Conservation (phyloP, 176 grass and related monocot species). For the Avena sativa region DNA sequence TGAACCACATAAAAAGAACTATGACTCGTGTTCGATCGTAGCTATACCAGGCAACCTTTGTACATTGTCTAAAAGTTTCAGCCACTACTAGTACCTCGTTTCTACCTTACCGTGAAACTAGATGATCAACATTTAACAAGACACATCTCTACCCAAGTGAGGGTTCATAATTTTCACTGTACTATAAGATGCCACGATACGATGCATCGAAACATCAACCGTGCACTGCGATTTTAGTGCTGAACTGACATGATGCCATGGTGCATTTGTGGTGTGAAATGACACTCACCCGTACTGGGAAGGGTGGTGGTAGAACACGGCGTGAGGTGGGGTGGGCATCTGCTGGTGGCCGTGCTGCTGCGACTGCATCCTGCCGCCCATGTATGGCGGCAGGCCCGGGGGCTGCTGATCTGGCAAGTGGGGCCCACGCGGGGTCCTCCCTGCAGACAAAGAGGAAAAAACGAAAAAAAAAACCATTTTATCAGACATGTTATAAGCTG, state of each 20-base stretch:
- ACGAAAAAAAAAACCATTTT: constrained; percentile 1
- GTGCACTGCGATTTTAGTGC: background rate
- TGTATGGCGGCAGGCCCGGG: constrained; percentile 39
- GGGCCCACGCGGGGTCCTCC: constrained; percentile 41
- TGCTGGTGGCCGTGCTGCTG: constrained; percentile 28
- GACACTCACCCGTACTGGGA: constrained; percentile 63
- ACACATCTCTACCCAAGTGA: background rate
- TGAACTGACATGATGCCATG: background rate
- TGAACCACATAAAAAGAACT: background rate
- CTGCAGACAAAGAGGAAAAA: constrained; percentile 35
- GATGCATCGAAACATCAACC: background rate
- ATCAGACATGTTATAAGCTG: constrained; percentile 36
- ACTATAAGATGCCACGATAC: constrained; percentile 43
- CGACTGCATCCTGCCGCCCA: constrained; percentile 48
- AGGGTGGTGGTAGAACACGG: constrained; percentile 44
- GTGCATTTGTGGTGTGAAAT: background rate
- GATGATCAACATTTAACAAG: background rate
- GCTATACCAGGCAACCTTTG: constrained; percentile 24
- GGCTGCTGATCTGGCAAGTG: constrained; percentile 46
- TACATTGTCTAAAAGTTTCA: background rate
- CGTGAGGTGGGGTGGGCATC: constrained; percentile 45
- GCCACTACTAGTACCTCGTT: background rate
- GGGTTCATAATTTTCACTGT: background rate
- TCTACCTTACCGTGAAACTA: background rate
- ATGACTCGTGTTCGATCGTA: background rate